Percentiles rank a stretch among this genome's conserved stretches.
phyloP scores from a whole-genome alignment of 768 basidiomycete species.

The Auricularia heimuer region DNA sequence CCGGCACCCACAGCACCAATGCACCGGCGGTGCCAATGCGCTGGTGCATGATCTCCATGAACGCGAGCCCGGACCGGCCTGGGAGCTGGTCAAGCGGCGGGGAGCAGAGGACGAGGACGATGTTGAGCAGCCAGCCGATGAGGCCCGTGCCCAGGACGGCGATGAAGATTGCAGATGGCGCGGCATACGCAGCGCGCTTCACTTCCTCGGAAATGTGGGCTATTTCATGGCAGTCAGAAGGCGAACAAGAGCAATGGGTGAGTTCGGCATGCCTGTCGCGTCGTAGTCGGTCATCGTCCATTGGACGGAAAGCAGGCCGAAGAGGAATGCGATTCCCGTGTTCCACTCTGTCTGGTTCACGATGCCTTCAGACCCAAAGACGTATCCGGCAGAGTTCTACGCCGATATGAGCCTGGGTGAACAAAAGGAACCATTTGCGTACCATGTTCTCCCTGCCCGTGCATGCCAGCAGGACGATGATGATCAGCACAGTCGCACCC shows the following conservation, averaged over 20 bases:
- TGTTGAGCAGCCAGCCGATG: slow-evolving; percentile 81
- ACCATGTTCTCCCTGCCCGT: slow-evolving; percentile 3
- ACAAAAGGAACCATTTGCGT: slow-evolving; percentile 23
- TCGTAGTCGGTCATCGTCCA: slow-evolving; percentile 83
- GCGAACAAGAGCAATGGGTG: no score
- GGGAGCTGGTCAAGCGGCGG: slow-evolving; percentile 61
- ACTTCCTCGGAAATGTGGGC: slow-evolving; percentile 81
- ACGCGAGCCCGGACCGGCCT: slow-evolving; percentile 59
- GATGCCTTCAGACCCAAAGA: slow-evolving; percentile 67
- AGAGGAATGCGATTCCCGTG: slow-evolving; percentile 70
- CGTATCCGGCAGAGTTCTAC: slow-evolving; percentile 73
- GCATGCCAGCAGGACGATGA: slow-evolving; percentile 27
- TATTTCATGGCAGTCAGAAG: background rate
- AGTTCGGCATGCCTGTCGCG: slow-evolving; percentile 33
- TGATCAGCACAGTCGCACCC: slow-evolving; percentile 16
- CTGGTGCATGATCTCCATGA: slow-evolving; percentile 68
- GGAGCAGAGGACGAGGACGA: slow-evolving; percentile 77
- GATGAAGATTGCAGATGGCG: slow-evolving; percentile 53
- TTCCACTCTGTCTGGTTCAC: slow-evolving; percentile 73
- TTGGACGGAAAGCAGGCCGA: slow-evolving; percentile 78
- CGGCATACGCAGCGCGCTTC: slow-evolving; percentile 67
- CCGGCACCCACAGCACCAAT: slow-evolving; percentile 73
- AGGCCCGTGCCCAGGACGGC: slow-evolving; percentile 65
- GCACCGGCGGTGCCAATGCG: slow-evolving; percentile 71
- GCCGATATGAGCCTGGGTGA: slow-evolving; percentile 24